Base-by-base conservation (phyloP, 2,329 filamentous ascomycete species). In the Bipolaris victoriae region DNA sequence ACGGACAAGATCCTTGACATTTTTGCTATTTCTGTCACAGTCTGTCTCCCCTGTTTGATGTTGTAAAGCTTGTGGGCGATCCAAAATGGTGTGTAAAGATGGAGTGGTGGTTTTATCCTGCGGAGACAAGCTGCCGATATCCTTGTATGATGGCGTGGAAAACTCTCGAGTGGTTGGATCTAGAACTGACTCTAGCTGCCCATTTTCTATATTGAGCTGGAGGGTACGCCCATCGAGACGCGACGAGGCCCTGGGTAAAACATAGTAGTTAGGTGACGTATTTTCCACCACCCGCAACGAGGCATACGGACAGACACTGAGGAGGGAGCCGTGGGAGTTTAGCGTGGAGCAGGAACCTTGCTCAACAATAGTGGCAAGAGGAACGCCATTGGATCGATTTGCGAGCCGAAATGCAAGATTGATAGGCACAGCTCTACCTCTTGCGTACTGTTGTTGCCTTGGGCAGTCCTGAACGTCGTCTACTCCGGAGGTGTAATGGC, bases 281-380 rank as follows among this genome's bases (percentile, higher is more conserved):
- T 60, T 64, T 45, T 67, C 58, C 39, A 52, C 51, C 20, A 52
- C 39, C 31, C 59, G 58, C 33, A 65, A 31, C 22, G 64, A 65
- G 39, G 67, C 57, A 48, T 64, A 61, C n/a, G 57, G 64, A 16
- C 58, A 61, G 24, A 65, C 49, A 49, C 60, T 67, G 45, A 66
- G 55, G n/a, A 68, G 49, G 15, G 76, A 76, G 10, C 62, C 62
- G 40, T 67, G 60, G 7, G 77, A 76, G 43, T 71, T 69, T 22
- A 81, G 67, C 9, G 78, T 79, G 11, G 75, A 76, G 43, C 72
- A 68, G 13, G 79, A 81, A 57, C 67, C 70, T 49, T 76, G 77
- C 64, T 81, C 79, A 37, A 76, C 64, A 56, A 81, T 81, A 13
- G 78, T 79, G 26, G 75, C 76, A n/a, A 81, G 74, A 11, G 76